Conservation (phyloP, 148 eudicot species). For the Suaeda aralocaspica region DNA sequence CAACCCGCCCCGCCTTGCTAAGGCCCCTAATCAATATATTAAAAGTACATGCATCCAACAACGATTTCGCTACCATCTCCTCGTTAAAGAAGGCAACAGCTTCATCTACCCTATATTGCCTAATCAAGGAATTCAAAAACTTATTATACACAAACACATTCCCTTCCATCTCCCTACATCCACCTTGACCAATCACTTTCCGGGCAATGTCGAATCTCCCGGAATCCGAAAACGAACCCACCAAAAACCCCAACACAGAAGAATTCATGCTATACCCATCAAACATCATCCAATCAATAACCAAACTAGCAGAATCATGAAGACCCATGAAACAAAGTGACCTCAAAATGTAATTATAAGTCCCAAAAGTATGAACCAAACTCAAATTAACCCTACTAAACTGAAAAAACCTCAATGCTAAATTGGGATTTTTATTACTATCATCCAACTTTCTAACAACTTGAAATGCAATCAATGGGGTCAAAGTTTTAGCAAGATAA, state of each 20-base stretch:
- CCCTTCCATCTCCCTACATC: constrained; percentile 27
- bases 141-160: constrained; percentile 54
- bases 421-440: constrained; percentile 35
- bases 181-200: constrained; percentile 41
- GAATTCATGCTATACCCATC: constrained; percentile 54
- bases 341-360: constrained; percentile 52
- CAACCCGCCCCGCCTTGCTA: constrained; percentile 50
- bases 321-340: constrained; percentile 52
- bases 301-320: constrained; percentile 49
- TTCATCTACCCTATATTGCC: constrained; percentile 49
- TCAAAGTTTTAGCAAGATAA: constrained; percentile 46
- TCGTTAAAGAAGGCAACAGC: constrained; percentile 63
- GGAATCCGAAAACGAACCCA: constrained; percentile 43
- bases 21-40: constrained; percentile 74
- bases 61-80: constrained; percentile 31
- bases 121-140: constrained; percentile 48
- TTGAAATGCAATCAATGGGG: constrained; percentile 48
- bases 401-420: constrained; percentile 63
- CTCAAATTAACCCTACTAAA: constrained; percentile 45
- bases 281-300: constrained; percentile 51
- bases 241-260: constrained; percentile 34
- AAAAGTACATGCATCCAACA: constrained; percentile 57
- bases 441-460: constrained; percentile 41
- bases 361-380: constrained; percentile 38
- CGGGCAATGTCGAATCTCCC: constrained; percentile 48